These are phyloP conservation scores for Emmonsia crescens DNA, from an alignment of 2,329 filamentous ascomycete genomes.

Conservation along the genomic window DNA sequence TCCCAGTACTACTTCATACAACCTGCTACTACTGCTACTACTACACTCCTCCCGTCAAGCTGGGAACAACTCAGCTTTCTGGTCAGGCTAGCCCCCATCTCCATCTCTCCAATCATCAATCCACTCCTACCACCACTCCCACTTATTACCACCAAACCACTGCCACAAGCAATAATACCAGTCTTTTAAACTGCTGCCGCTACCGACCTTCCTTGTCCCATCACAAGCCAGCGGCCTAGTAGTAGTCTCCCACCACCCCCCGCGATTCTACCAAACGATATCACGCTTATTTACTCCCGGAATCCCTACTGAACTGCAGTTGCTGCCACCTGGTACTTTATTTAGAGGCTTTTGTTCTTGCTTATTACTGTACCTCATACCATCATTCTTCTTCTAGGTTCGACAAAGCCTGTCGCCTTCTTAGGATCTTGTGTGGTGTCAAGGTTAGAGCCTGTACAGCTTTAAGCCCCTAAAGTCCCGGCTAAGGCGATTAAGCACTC, in stretches of 20 bases:
- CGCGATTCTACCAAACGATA: slow-evolving; percentile 3
- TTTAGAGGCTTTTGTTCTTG: slow-evolving; percentile 1
- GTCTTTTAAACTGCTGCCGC: neutral
- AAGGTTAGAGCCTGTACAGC: slow-evolving; percentile 1
- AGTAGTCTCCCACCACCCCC: neutral
- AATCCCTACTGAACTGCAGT: neutral
- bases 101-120: slow-evolving; percentile 1
- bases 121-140: neutral
- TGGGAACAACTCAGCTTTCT: slow-evolving; percentile 1
- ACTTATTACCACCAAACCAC: neutral
- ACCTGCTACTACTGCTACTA: neutral
- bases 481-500: slow-evolving; percentile 1
- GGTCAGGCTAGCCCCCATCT: neutral
- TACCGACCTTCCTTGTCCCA: neutral
- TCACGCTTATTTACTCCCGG: slow-evolving; percentile 4
- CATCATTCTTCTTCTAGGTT: neutral
- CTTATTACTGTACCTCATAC: slow-evolving; percentile 1
- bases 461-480: neutral
- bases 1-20: neutral
- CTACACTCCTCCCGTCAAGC: neutral
- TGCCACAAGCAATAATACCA: neutral
- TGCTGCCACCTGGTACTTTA: slow-evolving; percentile 1
- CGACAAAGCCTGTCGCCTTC: neutral
- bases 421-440: neutral
- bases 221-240: slow-evolving; percentile 1